A percentile compares a stretch with the other conserved stretches of the same genome.
Evolutionary conservation across 2,329 filamentous ascomycete genomes (phyloP).

Genomic region (Iodosphaeria phyllophila): DNA sequence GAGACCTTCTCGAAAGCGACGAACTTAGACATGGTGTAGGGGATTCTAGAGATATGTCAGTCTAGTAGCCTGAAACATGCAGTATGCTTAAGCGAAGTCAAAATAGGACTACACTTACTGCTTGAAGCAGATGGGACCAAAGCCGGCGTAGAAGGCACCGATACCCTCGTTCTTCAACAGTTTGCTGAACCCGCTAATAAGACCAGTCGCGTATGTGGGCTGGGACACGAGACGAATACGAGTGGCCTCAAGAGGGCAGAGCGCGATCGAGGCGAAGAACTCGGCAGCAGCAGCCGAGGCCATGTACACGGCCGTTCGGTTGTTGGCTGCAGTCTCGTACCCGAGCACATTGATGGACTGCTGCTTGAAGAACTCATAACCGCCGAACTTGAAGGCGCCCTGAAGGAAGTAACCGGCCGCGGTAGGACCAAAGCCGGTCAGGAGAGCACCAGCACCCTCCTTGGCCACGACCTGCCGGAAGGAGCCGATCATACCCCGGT

Average conservation of each 20-base stretch:
- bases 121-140: constrained; percentile 55
- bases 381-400: constrained; percentile 65
- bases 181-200: constrained; percentile 49
- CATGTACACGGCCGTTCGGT: constrained; percentile 50
- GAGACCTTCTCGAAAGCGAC: constrained; percentile 63
- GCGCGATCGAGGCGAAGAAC: constrained; percentile 43
- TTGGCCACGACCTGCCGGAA: constrained; percentile 52
- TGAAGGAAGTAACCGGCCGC: constrained; percentile 63
- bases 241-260: constrained; percentile 61
- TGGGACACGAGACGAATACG: constrained; percentile 62
- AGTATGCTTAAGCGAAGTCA: too few relatives aligned
- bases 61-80: constrained; percentile 1
- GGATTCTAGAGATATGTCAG: constrained; percentile 30
- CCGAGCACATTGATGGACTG: constrained; percentile 52
- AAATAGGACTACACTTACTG: constrained; percentile 25
- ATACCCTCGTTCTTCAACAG: constrained; percentile 51
- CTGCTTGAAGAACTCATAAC: constrained; percentile 72
- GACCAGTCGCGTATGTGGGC: constrained; percentile 50
- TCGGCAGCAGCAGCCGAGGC: constrained; percentile 33
- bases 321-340: constrained; percentile 43
- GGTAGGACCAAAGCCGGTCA: constrained; percentile 55
- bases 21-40: constrained; percentile 71
- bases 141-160: constrained; percentile 59
- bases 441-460: constrained; percentile 53
- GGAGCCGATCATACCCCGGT: constrained; percentile 53